These are phyloP conservation scores for Mortierella sp. DNA, from an alignment of 371 early-diverging fungal genomes.

Conservation along the genomic window DNA sequence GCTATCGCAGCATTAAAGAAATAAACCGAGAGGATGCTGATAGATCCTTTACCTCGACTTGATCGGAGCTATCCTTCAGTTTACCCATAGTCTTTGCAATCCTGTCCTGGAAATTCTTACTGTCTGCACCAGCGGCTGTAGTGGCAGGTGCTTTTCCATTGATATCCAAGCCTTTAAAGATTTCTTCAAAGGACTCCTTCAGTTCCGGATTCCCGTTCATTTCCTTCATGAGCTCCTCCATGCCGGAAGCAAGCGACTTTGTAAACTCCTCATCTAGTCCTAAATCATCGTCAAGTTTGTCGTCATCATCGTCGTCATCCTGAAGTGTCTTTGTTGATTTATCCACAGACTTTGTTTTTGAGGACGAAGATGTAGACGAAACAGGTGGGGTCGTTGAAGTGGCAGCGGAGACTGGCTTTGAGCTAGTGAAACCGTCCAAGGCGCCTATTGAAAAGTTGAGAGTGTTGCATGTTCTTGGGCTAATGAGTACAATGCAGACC, in stretches of 20 bases:
- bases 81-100: constrained; percentile 90
- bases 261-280: constrained; percentile 76
- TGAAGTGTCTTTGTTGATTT: constrained; percentile 39
- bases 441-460: constrained; percentile 23
- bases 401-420: constrained; percentile 38
- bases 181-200: constrained; percentile 67
- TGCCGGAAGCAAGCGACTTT: constrained; percentile 79
- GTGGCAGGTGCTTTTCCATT: constrained; percentile 17
- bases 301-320: constrained; percentile 36
- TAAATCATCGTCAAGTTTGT: constrained; percentile 49
- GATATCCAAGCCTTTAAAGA: not conserved
- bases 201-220: constrained; percentile 67
- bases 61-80: constrained; percentile 84
- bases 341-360: constrained; percentile 16
- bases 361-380: constrained; percentile 31
- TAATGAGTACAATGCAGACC: not conserved
- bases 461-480: too few relatives aligned
- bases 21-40: not conserved
- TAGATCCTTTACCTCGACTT: constrained; percentile 76
- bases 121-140: constrained; percentile 28
- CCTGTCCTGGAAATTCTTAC: constrained; percentile 80
- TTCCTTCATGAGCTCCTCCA: constrained; percentile 81
- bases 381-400: constrained; percentile 23
- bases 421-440: constrained; percentile 45
- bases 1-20: not conserved